Percentiles rank a stretch among this genome's conserved stretches.
Evolutionary conservation across 2,329 filamentous ascomycete species (phyloP).

Genomic region (Apiospora saccharicola): DNA sequence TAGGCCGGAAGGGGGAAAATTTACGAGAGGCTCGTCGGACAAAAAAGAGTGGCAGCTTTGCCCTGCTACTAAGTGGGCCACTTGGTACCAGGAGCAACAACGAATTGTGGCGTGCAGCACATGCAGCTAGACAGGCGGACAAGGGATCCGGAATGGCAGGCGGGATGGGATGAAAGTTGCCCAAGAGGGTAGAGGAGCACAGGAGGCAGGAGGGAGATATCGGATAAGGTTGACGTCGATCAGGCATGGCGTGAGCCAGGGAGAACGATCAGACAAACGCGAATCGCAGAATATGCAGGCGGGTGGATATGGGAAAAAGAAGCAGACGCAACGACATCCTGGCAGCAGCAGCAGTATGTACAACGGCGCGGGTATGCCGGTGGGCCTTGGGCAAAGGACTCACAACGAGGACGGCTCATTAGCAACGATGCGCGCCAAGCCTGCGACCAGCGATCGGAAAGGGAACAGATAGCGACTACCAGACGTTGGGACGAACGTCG

Average conservation of each 20-base stretch:
- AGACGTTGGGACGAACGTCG: slow-evolving; percentile 4
- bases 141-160: slow-evolving; percentile 6
- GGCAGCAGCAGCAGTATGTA: neutral
- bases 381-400: neutral
- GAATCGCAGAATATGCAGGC: slow-evolving; percentile 12
- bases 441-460: neutral
- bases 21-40: slow-evolving; percentile 16
- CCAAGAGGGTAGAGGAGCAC: neutral
- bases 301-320: neutral
- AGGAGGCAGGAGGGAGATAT: slow-evolving; percentile 6
- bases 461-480: slow-evolving; percentile 2
- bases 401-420: neutral
- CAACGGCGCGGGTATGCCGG: slow-evolving; percentile 8
- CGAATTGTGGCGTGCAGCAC: slow-evolving; percentile 13
- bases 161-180: neutral
- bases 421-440: neutral
- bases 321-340: neutral
- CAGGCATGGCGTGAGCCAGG: slow-evolving; percentile 18
- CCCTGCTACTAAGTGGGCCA: neutral
- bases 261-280: neutral
- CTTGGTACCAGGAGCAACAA: neutral
- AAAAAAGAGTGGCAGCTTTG: slow-evolving; percentile 1
- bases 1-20: slow-evolving; percentile 2
- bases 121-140: slow-evolving; percentile 13
- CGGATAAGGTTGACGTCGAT: slow-evolving; percentile 20